phyloP scores from a whole-genome alignment of 257 asterid genomes.

The Fraxinus americana region DNA sequence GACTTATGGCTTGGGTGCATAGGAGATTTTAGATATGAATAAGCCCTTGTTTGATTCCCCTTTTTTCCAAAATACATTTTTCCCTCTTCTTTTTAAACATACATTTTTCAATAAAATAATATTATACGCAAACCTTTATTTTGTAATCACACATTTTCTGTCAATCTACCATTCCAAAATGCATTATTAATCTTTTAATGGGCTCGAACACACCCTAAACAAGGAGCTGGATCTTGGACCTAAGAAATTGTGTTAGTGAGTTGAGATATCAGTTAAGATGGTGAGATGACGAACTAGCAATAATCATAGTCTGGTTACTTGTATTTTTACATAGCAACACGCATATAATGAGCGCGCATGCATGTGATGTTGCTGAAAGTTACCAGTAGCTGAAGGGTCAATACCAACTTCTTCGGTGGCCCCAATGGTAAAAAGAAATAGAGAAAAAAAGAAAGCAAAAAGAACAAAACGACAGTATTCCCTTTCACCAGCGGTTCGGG shows the following conservation, averaged over 20 bases:
- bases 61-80: too few species aligned
- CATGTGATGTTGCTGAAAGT: neutral
- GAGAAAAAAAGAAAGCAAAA: neutral
- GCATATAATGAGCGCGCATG: neutral
- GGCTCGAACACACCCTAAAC: neutral
- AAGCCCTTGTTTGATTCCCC: too few species aligned
- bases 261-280: conserved; percentile 10
- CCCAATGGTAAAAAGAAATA: neutral
- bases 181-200: too few species aligned
- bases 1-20: conserved; percentile 13
- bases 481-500: neutral
- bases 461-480: neutral
- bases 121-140: too few species aligned
- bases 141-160: too few species aligned
- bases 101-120: too few species aligned
- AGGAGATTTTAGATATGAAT: neutral
- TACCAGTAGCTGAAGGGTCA: conserved; percentile 10
- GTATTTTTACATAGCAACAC: neutral
- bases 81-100: too few species aligned
- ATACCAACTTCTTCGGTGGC: conserved; percentile 7
- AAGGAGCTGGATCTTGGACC: neutral
- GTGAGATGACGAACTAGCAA: neutral
- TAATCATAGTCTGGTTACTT: conserved; percentile 8
- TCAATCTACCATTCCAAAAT: too few species aligned
- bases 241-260: conserved; percentile 16